These are phyloP conservation scores for Zymoseptoria pseudotritici DNA, from an alignment of 2,329 filamentous ascomycete genomes.

Conservation along the genomic window DNA sequence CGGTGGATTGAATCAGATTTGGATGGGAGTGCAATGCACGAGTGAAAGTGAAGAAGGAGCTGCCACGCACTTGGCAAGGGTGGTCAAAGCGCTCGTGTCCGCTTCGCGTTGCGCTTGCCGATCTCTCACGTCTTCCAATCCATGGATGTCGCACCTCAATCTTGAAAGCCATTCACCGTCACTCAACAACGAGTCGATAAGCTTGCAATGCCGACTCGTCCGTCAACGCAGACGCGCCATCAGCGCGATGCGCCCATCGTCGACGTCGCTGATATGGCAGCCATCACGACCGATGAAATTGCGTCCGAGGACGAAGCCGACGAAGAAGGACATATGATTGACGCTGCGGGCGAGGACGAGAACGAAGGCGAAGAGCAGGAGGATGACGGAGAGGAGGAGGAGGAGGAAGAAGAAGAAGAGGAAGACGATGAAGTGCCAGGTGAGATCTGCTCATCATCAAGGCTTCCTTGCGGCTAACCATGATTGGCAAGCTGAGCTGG, in stretches of 20 bases:
- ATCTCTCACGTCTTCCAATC: background rate
- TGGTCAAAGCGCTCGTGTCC: background rate
- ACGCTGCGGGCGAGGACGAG: constrained; percentile 1
- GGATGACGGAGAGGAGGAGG: constrained; percentile 22
- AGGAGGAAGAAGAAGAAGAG: constrained; percentile 24
- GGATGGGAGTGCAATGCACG: no score
- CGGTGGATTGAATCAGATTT: no score
- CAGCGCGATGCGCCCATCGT: constrained; percentile 3
- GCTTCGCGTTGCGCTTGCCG: background rate
- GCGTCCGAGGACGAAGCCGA: constrained; percentile 4
- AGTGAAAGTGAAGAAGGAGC: no score
- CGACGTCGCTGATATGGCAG: constrained; percentile 8
- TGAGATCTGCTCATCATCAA: background rate
- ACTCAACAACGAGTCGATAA: background rate
- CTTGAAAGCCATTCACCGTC: background rate
- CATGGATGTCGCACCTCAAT: background rate
- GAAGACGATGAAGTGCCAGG: constrained; percentile 17
- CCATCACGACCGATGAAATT: constrained; percentile 11
- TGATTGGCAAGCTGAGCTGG: constrained; percentile 25
- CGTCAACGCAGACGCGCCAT: constrained; percentile 1
- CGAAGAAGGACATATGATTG: background rate
- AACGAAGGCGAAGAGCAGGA: constrained; percentile 18
- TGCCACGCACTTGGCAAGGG: background rate
- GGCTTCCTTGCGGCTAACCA: background rate
- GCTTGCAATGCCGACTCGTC: constrained; percentile 1